Evolutionary conservation across 805 yeast species (phyloP), one percentile per base, ranked within the genome.

Genomic region (Yamadazyma nakazawae): DNA sequence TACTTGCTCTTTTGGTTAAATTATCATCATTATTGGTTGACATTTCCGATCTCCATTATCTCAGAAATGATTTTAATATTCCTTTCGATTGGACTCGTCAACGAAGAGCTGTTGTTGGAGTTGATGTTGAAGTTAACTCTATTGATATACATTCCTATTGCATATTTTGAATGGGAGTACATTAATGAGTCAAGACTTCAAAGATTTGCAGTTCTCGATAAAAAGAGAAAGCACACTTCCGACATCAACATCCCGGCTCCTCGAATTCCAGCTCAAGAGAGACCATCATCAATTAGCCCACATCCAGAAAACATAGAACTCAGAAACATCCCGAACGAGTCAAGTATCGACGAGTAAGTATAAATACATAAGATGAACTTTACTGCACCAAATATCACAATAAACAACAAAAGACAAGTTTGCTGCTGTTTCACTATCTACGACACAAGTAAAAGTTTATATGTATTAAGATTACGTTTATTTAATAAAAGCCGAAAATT

Each of bases 11-110:
- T 67, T 45, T 63, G 70, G 67, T 57, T 70, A 40, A 66, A 71
- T 43, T 68, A 63, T 50, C 60, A 61, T 44, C 61, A 63, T 42
- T 64, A 59, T 50, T 68, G 59, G 54, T 11, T 70, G 9, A 63
- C 70, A 1, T 64, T 66, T 42, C 75, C 76, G 4, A 5, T 65
- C 5, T 52, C 68, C 0, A 34, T 65, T 4, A 47, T 57, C 3
- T 60, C 72, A 9, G 77, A 72, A 49, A 60, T 70, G 63, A 50
- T 63, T 3, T 52, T 67, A 28, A 50, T 62, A 16, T 68, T 72
- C 45, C 60, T 72, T 45, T 62, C 72, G 46, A 58, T 72, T 38
- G 63, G 57, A 3, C 66, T 67, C 44, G 69, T 59, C 9, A 44
- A 54, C 9, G 62, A 61, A 13, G 48, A 50, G 14, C 55, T 55